These are phyloP conservation scores for Escovopsis sp. DNA, from an alignment of 2,329 filamentous ascomycete species.

Conservation along the genomic window DNA sequence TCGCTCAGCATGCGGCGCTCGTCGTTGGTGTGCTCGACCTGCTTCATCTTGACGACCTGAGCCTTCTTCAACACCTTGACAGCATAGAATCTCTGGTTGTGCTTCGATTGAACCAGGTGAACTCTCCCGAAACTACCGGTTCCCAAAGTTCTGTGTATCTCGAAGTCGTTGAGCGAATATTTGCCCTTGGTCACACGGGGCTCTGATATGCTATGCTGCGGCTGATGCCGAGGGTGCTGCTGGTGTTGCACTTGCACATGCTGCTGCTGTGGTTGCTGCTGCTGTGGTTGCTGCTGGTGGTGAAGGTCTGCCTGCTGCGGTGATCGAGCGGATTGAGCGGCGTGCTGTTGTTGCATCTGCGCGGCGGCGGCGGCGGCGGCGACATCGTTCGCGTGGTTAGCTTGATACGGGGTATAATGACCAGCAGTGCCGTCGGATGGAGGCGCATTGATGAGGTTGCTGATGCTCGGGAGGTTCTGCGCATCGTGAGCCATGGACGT, in stretches of 20 bases:
- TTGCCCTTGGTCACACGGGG: constrained; percentile 81
- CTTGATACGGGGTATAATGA: constrained; percentile 4
- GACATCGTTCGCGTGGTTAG: constrained; percentile 5
- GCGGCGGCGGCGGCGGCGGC: constrained; percentile 7
- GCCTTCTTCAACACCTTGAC: constrained; percentile 98
- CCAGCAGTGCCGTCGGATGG: constrained; percentile 26
- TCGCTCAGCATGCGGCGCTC: constrained; percentile 90
- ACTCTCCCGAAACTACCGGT: constrained; percentile 96
- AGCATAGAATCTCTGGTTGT: constrained; percentile 96
- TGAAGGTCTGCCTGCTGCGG: constrained; percentile 14
- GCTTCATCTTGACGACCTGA: constrained; percentile 99
- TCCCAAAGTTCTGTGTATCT: constrained; percentile 77
- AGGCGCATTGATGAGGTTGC: constrained; percentile 57
- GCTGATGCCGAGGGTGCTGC: constrained; percentile 16
- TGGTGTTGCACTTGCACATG: constrained; percentile 15
- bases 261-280: constrained; percentile 11
- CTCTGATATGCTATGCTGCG: constrained; percentile 18
- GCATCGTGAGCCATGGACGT: constrained; percentile 26
- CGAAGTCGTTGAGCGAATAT: constrained; percentile 85
- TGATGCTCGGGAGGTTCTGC: constrained; percentile 66
- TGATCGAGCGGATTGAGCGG: constrained; percentile 5
- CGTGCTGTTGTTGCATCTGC: constrained; percentile 7
- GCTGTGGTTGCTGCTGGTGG: constrained; percentile 11
- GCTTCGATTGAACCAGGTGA: constrained; percentile 90
- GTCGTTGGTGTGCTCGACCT: constrained; percentile 98